Evolutionary conservation across 768 basidiomycete genomes (phyloP).

Genomic region (Amanita phalloides): DNA sequence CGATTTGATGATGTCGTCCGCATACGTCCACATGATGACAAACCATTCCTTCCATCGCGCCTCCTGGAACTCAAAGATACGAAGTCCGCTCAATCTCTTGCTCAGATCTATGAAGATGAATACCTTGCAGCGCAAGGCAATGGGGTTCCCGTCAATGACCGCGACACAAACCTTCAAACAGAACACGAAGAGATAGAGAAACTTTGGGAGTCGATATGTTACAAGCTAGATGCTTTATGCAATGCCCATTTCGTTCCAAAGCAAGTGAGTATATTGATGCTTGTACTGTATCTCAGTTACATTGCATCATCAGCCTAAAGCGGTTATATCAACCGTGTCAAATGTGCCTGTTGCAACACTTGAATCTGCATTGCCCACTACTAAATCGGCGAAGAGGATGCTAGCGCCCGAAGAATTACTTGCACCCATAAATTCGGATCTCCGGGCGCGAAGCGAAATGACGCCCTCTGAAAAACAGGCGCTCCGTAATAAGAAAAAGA

Average conservation of each 20-base stretch:
- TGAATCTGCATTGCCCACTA: slow-evolving; percentile 86
- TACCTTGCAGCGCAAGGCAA: slow-evolving; percentile 62
- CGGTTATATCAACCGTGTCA: slow-evolving; percentile 71
- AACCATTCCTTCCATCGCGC: slow-evolving; percentile 85
- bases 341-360: slow-evolving; percentile 75
- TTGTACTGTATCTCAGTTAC: neutral
- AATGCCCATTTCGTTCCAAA: slow-evolving; percentile 96
- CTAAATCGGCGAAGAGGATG: slow-evolving; percentile 63
- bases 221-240: slow-evolving; percentile 86
- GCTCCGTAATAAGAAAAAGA: slow-evolving; percentile 56
- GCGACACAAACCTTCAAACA: slow-evolving; percentile 80
- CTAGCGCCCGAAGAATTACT: slow-evolving; percentile 93
- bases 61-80: slow-evolving; percentile 84
- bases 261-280: slow-evolving; percentile 42
- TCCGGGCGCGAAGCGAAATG: slow-evolving; percentile 66
- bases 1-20: slow-evolving; percentile 90
- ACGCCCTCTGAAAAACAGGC: slow-evolving; percentile 78
- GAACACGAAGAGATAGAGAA: slow-evolving; percentile 83
- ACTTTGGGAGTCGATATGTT: slow-evolving; percentile 77
- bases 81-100: slow-evolving; percentile 81
- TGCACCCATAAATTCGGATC: slow-evolving; percentile 41
- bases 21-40: slow-evolving; percentile 66
- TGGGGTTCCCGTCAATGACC: slow-evolving; percentile 49
- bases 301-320: slow-evolving; percentile 58
- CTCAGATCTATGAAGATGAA: slow-evolving; percentile 93